Base-by-base conservation (phyloP, 23 red algal genomes). In the Porphyridium purpureum region DNA sequence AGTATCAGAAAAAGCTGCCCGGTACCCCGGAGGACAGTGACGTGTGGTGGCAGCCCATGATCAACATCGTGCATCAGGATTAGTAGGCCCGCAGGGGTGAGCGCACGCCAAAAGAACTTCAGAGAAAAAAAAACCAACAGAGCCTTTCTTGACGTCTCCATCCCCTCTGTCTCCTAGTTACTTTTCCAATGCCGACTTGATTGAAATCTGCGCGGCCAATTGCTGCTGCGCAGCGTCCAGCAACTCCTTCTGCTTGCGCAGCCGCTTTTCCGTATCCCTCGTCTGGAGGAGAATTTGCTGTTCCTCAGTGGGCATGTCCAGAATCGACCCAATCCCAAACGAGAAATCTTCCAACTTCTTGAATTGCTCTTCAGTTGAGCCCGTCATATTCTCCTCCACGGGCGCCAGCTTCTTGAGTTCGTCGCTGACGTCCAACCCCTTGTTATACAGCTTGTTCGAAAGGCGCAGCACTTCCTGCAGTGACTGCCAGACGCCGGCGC, bases 11-110 rank as follows among this genome's bases (percentile, higher is more conserved):
- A 24, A 51, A 54, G 35, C 57, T 76, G 11, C 60, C 81, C 2
- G 81, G 70, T 5, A 55, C 51, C 21, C 14, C 26, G 30, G 60
- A 7, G n/a, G 27, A 58, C 21, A 65, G 35, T 7, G 57, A 75
- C 24, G 80, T 86, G 5, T 88, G 82, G 69, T 88, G 82, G 82
- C 82, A 76, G 57, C 59, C 61, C 54, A 81, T 94, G 61, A 94
- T 80, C 23, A 70, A 68, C 22, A 78, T 49, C 55, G 83, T 11
- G 11, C 38, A 44, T 44, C 38, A 44, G 17, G 38, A 44, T 17
- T 44, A 44, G 38, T 17, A 11, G 38, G 38, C n/a, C n/a, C n/a
- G n/a, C n/a, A n/a, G n/a, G n/a, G n/a, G n/a, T n/a, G n/a, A n/a
- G n/a, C n/a, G n/a, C n/a, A n/a, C n/a, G n/a, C n/a, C n/a, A n/a